Evolutionary conservation across 805 yeast genomes (phyloP).

Genomic region (Zygotorulaspora danielsina): DNA sequence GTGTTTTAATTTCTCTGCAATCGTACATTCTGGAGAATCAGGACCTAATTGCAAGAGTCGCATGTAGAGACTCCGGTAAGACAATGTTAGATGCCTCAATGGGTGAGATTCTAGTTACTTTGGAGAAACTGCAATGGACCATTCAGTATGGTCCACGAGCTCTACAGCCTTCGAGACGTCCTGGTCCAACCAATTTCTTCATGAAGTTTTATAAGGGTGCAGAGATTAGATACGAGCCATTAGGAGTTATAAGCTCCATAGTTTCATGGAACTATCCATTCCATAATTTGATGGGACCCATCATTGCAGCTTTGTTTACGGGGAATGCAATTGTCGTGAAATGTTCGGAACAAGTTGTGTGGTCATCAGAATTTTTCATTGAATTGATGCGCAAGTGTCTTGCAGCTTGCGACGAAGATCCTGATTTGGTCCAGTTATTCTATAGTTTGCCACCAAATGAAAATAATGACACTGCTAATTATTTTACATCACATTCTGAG

Average conservation of each 20-base stretch:
- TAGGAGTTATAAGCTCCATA: conserved; percentile 80
- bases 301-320: conserved; percentile 80
- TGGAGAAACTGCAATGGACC: conserved; percentile 91
- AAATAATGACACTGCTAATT: conserved; percentile 53
- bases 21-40: conserved; percentile 76
- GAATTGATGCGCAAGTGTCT: conserved; percentile 69
- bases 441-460: conserved; percentile 73
- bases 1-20: conserved; percentile 64
- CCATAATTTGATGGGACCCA: conserved; percentile 90
- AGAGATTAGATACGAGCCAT: conserved; percentile 88
- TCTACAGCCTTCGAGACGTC: conserved; percentile 65
- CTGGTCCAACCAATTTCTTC: conserved; percentile 82
- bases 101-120: conserved; percentile 94
- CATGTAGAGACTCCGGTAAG: conserved; percentile 95
- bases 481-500: conserved; percentile 78
- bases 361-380: conserved; percentile 84
- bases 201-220: conserved; percentile 84
- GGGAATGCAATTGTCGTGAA: conserved; percentile 91
- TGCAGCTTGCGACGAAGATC: conserved; percentile 68
- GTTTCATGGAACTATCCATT: conserved; percentile 98
- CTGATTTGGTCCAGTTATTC: conserved; percentile 79
- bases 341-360: conserved; percentile 92
- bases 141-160: conserved; percentile 74
- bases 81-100: conserved; percentile 92
- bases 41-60: conserved; percentile 80